These are phyloP conservation scores for Psilocybe sp. DNA, from an alignment of 768 basidiomycete species.

Conservation along the genomic window DNA sequence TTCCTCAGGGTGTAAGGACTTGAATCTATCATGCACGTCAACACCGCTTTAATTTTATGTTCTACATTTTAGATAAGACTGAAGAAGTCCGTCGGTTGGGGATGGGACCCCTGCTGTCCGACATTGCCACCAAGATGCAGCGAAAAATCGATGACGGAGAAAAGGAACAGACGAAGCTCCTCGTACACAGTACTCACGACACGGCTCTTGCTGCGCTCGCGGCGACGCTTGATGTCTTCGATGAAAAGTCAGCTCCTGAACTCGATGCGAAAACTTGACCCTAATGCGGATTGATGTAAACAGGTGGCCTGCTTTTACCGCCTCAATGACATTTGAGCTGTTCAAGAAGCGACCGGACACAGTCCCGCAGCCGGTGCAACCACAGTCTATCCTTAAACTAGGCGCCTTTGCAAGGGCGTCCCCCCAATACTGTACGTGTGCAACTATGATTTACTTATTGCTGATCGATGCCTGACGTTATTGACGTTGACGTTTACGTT, in stretches of 20 bases:
- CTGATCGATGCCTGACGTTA: slow-evolving; percentile 14
- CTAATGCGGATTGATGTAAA: too few species aligned
- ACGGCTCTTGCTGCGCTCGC: slow-evolving; percentile 64
- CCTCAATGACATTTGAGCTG: too few species aligned
- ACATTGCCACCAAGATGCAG: slow-evolving; percentile 63
- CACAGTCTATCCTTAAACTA: slow-evolving; percentile 75
- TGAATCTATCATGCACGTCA: slow-evolving; percentile 3
- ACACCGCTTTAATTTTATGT: background rate
- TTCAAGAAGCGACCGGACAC: slow-evolving; percentile 56
- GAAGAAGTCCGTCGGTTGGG: slow-evolving; percentile 75
- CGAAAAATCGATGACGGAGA: slow-evolving; percentile 44
- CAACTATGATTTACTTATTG: slow-evolving; percentile 37
- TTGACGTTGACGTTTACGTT: slow-evolving; percentile 17
- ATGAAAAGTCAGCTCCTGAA: too few species aligned
- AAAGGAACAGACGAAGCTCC: slow-evolving; percentile 54
- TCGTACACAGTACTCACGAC: slow-evolving; percentile 73
- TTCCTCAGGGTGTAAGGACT: slow-evolving; percentile 36
- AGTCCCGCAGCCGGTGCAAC: slow-evolving; percentile 57
- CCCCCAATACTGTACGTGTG: slow-evolving; percentile 29
- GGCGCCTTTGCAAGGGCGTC: slow-evolving; percentile 50
- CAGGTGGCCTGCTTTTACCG: too few species aligned
- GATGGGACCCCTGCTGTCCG: slow-evolving; percentile 72
- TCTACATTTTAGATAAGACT: slow-evolving; percentile 49
- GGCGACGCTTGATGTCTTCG: slow-evolving; percentile 60
- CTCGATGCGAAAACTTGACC: too few species aligned